Percentiles rank a stretch among this genome's conserved stretches.
phyloP scores from a whole-genome alignment of 1,284 basidiomycete genomes.

The Athelia sp. region DNA sequence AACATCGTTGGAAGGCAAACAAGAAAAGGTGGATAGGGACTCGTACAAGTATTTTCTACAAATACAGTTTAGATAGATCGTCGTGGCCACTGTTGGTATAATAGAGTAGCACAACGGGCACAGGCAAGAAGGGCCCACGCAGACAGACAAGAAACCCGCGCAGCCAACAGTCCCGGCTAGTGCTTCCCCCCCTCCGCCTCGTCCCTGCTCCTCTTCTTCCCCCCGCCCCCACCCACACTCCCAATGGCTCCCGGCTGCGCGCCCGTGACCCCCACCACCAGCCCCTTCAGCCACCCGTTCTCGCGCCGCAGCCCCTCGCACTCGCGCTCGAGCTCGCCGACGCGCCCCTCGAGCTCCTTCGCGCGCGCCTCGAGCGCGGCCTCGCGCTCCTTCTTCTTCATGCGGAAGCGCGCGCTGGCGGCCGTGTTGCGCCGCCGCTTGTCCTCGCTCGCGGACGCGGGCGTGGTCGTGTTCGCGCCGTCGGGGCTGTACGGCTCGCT shows the following conservation, averaged over 20 bases:
- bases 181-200: conserved; percentile 6
- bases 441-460: conserved; percentile 65
- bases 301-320: conserved; percentile 89
- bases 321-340: conserved; percentile 83
- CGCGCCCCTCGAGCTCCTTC: conserved; percentile 85
- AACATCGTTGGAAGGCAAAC: no score
- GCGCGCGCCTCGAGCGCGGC: conserved; percentile 85
- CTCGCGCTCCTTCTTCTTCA: conserved; percentile 99
- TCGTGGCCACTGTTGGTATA: no score
- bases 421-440: conserved; percentile 95
- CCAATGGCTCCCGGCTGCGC: conserved; percentile 47
- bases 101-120: no score
- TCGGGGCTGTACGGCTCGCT: conserved; percentile 38
- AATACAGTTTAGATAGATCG: no score
- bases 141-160: no score
- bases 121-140: no score
- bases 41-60: no score
- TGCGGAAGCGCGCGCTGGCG: conserved; percentile 93
- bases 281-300: conserved; percentile 92
- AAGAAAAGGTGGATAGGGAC: no score
- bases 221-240: conserved; percentile 38
- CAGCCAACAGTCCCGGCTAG: conserved; percentile 69
- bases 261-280: conserved; percentile 86
- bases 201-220: conserved; percentile 13
- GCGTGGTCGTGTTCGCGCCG: conserved; percentile 19